These are phyloP conservation scores for Cercospora brassicicola DNA, from an alignment of 2,329 filamentous ascomycete species.

Conservation along the genomic window DNA sequence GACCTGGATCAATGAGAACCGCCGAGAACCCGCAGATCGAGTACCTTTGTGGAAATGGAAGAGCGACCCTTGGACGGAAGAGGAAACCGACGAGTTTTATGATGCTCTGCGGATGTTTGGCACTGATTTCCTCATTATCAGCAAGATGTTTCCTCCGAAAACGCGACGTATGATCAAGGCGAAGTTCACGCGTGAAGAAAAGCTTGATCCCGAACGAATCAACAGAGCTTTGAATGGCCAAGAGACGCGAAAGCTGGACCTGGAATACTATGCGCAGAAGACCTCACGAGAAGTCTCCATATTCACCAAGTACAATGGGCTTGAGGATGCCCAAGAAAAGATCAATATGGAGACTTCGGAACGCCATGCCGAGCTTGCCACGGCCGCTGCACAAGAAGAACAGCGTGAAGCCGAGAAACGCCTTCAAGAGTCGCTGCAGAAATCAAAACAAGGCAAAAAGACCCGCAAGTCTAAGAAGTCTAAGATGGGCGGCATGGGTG, in stretches of 20 bases:
- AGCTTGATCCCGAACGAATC: slow-evolving; percentile 63
- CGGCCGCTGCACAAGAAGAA: slow-evolving; percentile 39
- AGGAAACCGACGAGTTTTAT: slow-evolving; percentile 74
- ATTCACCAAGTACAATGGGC: slow-evolving; percentile 41
- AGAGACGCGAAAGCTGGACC: slow-evolving; percentile 43
- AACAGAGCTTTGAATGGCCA: slow-evolving; percentile 59
- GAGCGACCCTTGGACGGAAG: slow-evolving; percentile 67
- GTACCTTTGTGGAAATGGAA: slow-evolving; percentile 48
- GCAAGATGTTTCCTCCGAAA: slow-evolving; percentile 70
- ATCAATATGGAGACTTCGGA: slow-evolving; percentile 36
- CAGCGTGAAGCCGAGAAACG: slow-evolving; percentile 38
- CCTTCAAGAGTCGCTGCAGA: slow-evolving; percentile 37
- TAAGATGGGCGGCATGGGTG: slow-evolving; percentile 25
- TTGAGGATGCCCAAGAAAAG: slow-evolving; percentile 39
- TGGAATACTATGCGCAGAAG: slow-evolving; percentile 44
- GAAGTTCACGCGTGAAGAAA: slow-evolving; percentile 80
- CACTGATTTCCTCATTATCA: slow-evolving; percentile 80
- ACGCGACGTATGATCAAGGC: slow-evolving; percentile 74
- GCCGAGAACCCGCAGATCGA: slow-evolving; percentile 50
- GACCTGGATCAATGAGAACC: slow-evolving; percentile 65
- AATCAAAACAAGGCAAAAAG: slow-evolving; percentile 35
- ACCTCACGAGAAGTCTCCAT: slow-evolving; percentile 40
- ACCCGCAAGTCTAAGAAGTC: slow-evolving; percentile 35
- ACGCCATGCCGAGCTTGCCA: slow-evolving; percentile 38
- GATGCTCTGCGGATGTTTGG: slow-evolving; percentile 73